These are phyloP conservation scores for Fusarium sp. DNA, from an alignment of 2,329 filamentous ascomycete genomes.

Conservation along the genomic window DNA sequence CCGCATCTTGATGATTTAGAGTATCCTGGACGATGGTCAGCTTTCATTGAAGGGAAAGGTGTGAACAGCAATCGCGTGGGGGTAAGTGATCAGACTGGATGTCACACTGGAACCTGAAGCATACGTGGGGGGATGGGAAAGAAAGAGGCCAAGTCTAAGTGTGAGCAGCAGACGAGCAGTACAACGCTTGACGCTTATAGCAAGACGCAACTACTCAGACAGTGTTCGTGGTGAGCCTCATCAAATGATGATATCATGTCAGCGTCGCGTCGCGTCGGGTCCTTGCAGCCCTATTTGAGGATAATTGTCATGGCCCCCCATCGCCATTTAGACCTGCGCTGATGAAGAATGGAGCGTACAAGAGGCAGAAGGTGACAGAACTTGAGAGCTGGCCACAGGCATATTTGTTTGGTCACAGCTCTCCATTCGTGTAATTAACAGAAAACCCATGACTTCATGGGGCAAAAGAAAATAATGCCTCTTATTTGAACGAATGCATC, in stretches of 20 bases:
- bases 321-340: background rate
- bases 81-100: conserved; percentile 27
- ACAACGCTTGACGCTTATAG: conserved; percentile 4
- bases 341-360: background rate
- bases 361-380: background rate
- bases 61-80: conserved; percentile 35
- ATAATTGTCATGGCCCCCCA: background rate
- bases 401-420: background rate
- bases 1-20: conserved; percentile 64
- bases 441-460: conserved; percentile 13
- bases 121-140: conserved; percentile 18
- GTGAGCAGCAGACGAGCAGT: background rate
- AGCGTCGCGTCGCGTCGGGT: background rate
- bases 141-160: conserved; percentile 3
- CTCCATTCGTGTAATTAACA: background rate
- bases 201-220: background rate
- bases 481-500: background rate
- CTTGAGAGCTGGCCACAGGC: background rate
- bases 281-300: background rate
- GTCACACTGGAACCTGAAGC: conserved; percentile 8
- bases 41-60: conserved; percentile 19
- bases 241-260: conserved; percentile 6
- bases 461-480: background rate
- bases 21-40: conserved; percentile 56
- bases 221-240: background rate